Base-by-base conservation (phyloP, 768 basidiomycete species). In the Hericium rajendrae region DNA sequence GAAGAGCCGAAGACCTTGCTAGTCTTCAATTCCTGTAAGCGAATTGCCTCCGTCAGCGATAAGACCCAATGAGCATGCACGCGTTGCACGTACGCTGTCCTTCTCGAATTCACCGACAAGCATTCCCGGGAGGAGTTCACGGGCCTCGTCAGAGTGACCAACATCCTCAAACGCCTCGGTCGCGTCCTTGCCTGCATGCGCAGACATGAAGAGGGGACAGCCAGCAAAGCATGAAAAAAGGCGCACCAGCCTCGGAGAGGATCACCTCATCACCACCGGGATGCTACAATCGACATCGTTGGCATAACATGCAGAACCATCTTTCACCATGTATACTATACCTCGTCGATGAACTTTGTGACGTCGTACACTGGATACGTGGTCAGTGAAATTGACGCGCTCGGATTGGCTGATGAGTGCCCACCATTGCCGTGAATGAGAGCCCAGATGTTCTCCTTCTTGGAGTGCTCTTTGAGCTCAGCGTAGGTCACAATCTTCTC, bases 91-190 rank as follows among this genome's bases (percentile, higher is more conserved):
- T 53, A 64, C 60, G 79, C 81, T 22, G 77, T 82, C 13, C 78
- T 80, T 65, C 71, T 85, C 43, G 79, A 85, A 68, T 70, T 83
- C 69, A 94, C 95, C 2, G 91, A 94, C 18, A 91, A 95, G 70
- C 75, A 95, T 53, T 87, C 88, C 60, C 85, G 91, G 11, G 86
- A 97, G 57, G 93, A 95, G 6, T 91, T 87, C 71, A 89, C 97
- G 85, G 24, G 97, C 97, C 74, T 99, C 97, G 65, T 98, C 95
- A 0, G 94, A 97, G 80, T 98, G 97, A 32, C 97, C 97, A 32
- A 99, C 95, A 70, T 99, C 97, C 74, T 98, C 95, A 67, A 99
- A 99, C 6, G 97, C 93, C 67, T 97, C 97, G 38, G 95, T 94
- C 22, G 95, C 94, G 70, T 98, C 94, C 70, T 88, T 86, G 65